phyloP scores from a whole-genome alignment of 345 rosid species.

The Syzygium grande region DNA sequence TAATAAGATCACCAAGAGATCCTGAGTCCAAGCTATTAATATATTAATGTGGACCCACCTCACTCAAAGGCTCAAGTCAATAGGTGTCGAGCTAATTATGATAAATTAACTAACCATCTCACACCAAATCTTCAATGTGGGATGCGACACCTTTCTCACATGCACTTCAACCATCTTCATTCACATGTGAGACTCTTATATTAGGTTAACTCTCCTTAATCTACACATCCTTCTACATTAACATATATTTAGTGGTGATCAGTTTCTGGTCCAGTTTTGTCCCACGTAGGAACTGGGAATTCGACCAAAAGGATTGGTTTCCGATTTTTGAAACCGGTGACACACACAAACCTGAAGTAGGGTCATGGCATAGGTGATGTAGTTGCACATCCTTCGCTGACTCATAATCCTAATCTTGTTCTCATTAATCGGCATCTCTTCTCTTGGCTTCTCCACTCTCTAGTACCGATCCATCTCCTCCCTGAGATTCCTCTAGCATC shows the following conservation, averaged over 20 bases:
- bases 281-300: no score
- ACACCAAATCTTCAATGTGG: background rate
- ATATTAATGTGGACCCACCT: background rate
- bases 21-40: background rate
- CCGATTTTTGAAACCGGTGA: no score
- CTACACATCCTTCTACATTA: background rate
- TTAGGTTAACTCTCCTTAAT: background rate
- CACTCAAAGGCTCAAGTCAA: background rate
- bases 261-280: no score
- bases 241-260: no score
- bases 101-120: background rate
- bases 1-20: background rate
- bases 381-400: constrained; percentile 17
- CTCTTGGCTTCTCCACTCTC: constrained; percentile 18
- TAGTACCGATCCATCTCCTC: constrained; percentile 18
- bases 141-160: background rate
- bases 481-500: background rate
- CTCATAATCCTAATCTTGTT: constrained; percentile 16
- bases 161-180: background rate
- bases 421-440: constrained; percentile 15
- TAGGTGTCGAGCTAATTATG: background rate
- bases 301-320: no score
- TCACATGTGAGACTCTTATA: background rate
- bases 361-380: constrained; percentile 19
- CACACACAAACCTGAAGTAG: constrained; percentile 3